Base-by-base conservation (phyloP, 1,139 yeast species). In the Casaregolazyma suthepensis region DNA sequence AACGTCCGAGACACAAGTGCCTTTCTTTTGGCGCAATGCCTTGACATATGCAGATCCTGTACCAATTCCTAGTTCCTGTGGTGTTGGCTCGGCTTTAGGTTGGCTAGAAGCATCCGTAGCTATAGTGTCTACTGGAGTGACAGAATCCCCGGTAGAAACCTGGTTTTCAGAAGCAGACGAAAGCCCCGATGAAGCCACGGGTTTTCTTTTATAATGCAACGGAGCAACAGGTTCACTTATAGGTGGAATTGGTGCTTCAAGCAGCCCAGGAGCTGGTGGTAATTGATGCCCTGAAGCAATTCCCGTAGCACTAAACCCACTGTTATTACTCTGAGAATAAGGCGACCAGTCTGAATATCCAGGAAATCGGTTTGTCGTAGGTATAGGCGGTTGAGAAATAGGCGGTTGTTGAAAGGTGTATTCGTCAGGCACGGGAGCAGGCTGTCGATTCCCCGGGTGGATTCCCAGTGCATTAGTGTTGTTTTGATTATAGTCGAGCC, bases 31-130 rank as follows among this genome's bases (percentile, higher is more conserved):
- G 40, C 88, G 71, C 19, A 84, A 65, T 6, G 76, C 69, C 49
- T 75, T 71, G 3, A 85, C 87, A 63, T 85, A 85, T 43, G 70
- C 70, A 1, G 85, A 80, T 7, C 70, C 71, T 1, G 64, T 60
- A 1, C 65, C 65, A 13, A 62, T 53, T 2, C 65, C 65, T 7
- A 59, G 47, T 19, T 54, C 56, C n/a, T 54, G 52, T n/a, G 40
- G 40, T 35, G 40, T 35, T 15, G 40, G 40, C 7, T 35, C 40
- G 4, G 15, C 17, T 17, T 35, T 35, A 3, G 40, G 40, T 35
- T 35, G 40, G 17, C 17, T 35, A 7, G 40, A 35, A 35, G 7
- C 13, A 9, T 35, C 40, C 40, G 40, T 35, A n/a, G 40, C 40
- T n/a, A 35, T 35, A 15, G 40, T 35, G 17, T 35, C 40, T 9